Conservation (phyloP, 2,329 filamentous ascomycete species). For the Thelonectria olida region DNA sequence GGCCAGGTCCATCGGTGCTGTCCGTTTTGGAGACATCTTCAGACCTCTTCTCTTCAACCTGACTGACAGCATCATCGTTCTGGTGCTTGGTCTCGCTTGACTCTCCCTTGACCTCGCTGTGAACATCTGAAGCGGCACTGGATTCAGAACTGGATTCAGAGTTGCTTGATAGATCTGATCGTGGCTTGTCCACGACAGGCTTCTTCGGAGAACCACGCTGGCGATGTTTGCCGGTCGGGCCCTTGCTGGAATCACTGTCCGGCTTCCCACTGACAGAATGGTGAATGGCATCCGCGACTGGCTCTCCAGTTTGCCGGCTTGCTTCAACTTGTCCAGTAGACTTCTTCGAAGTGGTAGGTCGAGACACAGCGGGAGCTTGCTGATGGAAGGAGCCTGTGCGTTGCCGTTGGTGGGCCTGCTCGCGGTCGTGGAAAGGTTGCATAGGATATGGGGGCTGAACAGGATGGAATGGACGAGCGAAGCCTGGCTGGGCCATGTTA, state of each 20-base stretch:
- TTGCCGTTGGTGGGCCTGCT: slow-evolving; percentile 7
- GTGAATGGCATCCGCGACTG: background rate
- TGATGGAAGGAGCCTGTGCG: background rate
- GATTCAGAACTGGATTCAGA: background rate
- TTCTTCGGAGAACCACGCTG: background rate
- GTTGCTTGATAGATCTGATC: background rate
- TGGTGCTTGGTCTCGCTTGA: too few relatives aligned
- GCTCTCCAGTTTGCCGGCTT: background rate
- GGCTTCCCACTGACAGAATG: background rate
- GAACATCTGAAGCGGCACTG: background rate
- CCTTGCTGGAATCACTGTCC: background rate
- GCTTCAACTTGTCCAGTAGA: background rate
- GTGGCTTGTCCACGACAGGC: background rate
- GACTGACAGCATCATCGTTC: too few relatives aligned
- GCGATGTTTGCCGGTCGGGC: background rate
- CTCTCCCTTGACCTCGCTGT: background rate
- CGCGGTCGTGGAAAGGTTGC: slow-evolving; percentile 6
- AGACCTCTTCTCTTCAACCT: too few relatives aligned
- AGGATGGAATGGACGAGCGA: slow-evolving; percentile 6
- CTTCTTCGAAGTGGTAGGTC: slow-evolving; percentile 1
- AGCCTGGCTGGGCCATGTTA: slow-evolving; percentile 18
- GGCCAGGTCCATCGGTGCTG: background rate
- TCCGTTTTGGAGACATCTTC: too few relatives aligned
- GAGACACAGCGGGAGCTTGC: background rate
- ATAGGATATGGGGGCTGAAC: background rate